These are phyloP conservation scores for Eucalyptus tenuipes DNA, from an alignment of 345 rosid genomes.

Conservation along the genomic window DNA sequence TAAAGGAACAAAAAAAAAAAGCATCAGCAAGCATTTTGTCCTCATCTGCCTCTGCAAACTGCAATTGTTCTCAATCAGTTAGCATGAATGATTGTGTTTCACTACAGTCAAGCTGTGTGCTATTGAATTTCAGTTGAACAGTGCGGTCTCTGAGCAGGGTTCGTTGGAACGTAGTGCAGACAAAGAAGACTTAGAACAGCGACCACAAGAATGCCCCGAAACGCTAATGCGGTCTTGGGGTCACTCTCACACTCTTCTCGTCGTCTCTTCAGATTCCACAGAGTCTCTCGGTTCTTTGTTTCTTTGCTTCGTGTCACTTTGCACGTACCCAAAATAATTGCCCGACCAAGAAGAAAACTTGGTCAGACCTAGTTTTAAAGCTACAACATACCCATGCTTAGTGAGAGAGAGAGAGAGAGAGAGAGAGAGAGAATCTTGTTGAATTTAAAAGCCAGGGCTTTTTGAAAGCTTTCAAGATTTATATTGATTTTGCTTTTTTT, in stretches of 20 bases:
- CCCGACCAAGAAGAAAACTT: not conserved
- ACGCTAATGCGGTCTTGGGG: not conserved
- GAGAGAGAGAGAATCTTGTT: not conserved
- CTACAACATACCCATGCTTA: not conserved
- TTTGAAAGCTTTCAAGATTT: not conserved
- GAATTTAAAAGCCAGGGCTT: not conserved
- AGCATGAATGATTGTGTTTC: not conserved
- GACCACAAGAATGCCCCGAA: not conserved
- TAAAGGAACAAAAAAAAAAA: too few relatives aligned
- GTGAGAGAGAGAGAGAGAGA: not conserved
- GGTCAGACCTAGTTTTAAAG: not conserved
- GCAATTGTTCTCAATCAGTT: not conserved
- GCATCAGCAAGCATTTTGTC: not conserved
- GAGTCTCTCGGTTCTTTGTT: not conserved
- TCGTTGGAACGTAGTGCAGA: not conserved
- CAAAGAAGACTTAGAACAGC: not conserved
- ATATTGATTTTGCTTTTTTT: not conserved
- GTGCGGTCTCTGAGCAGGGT: not conserved
- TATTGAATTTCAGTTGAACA: not conserved
- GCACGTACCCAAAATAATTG: not conserved
- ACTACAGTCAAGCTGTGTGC: not conserved
- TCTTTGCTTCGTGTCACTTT: not conserved
- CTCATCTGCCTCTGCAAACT: not conserved
- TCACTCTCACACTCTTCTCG: not conserved
- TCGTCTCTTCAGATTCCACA: not conserved